Evolutionary conservation across 495 filamentous ascomycete species (phyloP), one percentile per base, ranked within the genome.

Genomic region (Podospora pseudopauciseta): DNA sequence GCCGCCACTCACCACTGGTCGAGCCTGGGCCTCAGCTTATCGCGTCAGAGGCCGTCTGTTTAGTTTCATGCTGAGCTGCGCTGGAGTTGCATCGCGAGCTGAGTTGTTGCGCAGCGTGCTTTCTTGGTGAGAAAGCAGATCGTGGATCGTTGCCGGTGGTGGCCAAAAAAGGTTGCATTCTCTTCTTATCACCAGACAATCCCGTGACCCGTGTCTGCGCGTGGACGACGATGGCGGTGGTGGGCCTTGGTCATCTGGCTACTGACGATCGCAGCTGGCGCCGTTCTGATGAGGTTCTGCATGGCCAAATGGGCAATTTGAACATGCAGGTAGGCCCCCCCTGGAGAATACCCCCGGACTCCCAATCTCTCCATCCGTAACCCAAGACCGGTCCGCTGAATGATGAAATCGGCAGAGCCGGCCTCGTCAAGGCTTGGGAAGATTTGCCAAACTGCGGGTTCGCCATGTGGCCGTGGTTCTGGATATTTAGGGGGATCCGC

Each of bases 221-320:
- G 39, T 11, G 39, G 39, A 39, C 34, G 23, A 23, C 23, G 23
- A 23, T 23, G 23, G 30, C 30, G 30, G 30, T 7, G 30, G 30
- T 32, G 30, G 30, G 30, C 30, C 30, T 32, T 49, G 39, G 39
- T 18, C 39, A 49, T 49, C 39, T 49, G 39, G 39, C 39, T 16
- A 16, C 39, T 49, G 39, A 11, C 39, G 39, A 49, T 49, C 39
- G 39, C 39, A 49, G 39, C 39, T 49, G 39, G 39, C 39, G 15
- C 15, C 39, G 39, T 49, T 49, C 39, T 49, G 39, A 18, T 32
- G 30, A 32, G 30, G 2, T 49, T 49, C 39, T 49, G 39, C 39
- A 58, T 58, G 55, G 55, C 55, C 7, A 58, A 58, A 58, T 58
- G 55, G 55, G 55, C 11, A 58, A 58, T 58, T 58, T 58, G 55